Percentiles rank a stretch among this genome's conserved stretches.
phyloP scores from a whole-genome alignment of 75 land plant genomes.

The Adiantum capillusveneris region DNA sequence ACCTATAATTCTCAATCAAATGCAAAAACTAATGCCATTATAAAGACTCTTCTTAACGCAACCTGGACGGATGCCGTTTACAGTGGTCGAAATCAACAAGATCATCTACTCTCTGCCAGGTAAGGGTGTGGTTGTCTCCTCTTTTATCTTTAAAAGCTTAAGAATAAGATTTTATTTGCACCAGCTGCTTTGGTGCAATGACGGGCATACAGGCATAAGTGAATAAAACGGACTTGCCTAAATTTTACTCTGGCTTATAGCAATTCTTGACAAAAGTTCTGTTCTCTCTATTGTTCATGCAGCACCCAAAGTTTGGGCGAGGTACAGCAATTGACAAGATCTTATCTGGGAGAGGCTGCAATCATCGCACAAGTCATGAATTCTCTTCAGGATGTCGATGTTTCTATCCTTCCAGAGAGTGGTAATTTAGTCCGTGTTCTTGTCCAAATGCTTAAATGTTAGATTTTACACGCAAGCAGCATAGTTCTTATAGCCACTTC shows the following conservation, averaged over 20 bases:
- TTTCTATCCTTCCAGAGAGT: too few relatives aligned
- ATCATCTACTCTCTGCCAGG: slow-evolving; percentile 31
- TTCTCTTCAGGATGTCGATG: too few relatives aligned
- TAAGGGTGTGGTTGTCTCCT: too few relatives aligned
- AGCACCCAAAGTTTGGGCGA: slow-evolving; percentile 24
- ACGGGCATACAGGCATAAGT: neutral
- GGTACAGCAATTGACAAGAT: slow-evolving; percentile 27
- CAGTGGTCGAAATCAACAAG: slow-evolving; percentile 13
- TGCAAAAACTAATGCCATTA: slow-evolving; percentile 17
- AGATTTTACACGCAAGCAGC: too few relatives aligned
- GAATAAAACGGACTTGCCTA: too few relatives aligned
- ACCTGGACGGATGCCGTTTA: slow-evolving; percentile 20
- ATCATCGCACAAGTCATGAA: slow-evolving; percentile 7
- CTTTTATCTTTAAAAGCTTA: too few relatives aligned
- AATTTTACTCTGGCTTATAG: too few relatives aligned
- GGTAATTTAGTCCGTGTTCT: too few relatives aligned
- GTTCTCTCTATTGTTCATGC: too few relatives aligned
- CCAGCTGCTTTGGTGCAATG: neutral
- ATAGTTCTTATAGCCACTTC: too few relatives aligned
- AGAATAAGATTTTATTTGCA: neutral
- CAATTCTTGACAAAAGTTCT: too few relatives aligned
- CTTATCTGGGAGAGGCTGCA: slow-evolving; percentile 25
- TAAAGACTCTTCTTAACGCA: slow-evolving; percentile 26
- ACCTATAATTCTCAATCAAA: slow-evolving; percentile 20
- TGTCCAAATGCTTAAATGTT: too few relatives aligned